Evolutionary conservation across 768 basidiomycete genomes (phyloP).

Genomic region (Boletellus emodensis): DNA sequence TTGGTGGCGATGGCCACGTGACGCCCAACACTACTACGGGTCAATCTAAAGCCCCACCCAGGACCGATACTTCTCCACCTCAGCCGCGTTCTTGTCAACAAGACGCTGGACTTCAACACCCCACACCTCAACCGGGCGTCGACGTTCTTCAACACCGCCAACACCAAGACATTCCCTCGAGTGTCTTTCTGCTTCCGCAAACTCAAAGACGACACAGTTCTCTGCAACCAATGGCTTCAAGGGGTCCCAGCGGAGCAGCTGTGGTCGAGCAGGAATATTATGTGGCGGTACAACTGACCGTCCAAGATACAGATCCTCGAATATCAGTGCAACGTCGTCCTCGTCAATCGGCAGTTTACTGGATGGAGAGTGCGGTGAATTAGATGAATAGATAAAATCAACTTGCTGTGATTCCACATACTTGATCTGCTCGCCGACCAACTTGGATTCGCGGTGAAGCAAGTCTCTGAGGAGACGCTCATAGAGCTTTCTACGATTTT

Average conservation of each 20-base stretch:
- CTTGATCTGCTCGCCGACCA: conserved; percentile 60
- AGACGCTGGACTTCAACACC: conserved; percentile 56
- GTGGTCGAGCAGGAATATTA: conserved; percentile 65
- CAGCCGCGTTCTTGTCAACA: conserved; percentile 55
- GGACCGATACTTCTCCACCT: conserved; percentile 51
- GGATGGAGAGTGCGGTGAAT: not conserved
- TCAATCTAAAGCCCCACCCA: conserved; percentile 41
- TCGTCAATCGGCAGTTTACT: conserved; percentile 79
- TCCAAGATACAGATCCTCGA: conserved; percentile 82
- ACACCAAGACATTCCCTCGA: conserved; percentile 38
- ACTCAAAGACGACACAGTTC: conserved; percentile 84
- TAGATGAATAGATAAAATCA: not conserved
- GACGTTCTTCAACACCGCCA: conserved; percentile 8
- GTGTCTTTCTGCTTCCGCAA: conserved; percentile 70
- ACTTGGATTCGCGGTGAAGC: conserved; percentile 66
- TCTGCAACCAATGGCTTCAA: conserved; percentile 58
- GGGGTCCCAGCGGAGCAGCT: conserved; percentile 80
- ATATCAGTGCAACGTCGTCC: conserved; percentile 78
- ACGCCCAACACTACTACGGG: not conserved
- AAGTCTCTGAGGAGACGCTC: conserved; percentile 75
- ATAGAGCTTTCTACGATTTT: conserved; percentile 80
- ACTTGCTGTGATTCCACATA: conserved; percentile 30
- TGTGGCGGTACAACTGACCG: conserved; percentile 78
- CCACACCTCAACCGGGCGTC: conserved; percentile 60
- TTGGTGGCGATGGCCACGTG: conserved; percentile 3